Conservation (phyloP, 495 filamentous ascomycete genomes). For the Aspergillus mulundensis region DNA sequence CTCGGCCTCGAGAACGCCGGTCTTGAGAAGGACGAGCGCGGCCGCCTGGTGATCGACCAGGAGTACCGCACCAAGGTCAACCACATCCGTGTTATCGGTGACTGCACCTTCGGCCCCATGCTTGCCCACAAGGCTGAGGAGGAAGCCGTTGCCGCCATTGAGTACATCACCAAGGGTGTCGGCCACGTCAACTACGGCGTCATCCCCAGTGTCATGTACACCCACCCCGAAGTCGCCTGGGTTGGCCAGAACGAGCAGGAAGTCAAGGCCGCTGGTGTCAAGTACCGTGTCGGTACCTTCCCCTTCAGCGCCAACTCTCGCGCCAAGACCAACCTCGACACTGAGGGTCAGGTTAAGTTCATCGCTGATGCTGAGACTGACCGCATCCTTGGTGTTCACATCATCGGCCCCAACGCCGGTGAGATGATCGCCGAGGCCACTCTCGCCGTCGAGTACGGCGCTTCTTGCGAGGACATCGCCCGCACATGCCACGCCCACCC, state of each 20-base stretch:
- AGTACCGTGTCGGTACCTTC: constrained; percentile 89
- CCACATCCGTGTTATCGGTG: constrained; percentile 95
- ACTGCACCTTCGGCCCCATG: constrained; percentile 98
- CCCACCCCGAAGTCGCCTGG: constrained; percentile 97
- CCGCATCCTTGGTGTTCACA: constrained; percentile 90
- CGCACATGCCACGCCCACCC: constrained; percentile 97
- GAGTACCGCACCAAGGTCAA: constrained; percentile 97
- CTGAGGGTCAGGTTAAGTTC: constrained; percentile 96
- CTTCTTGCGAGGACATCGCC: constrained; percentile 89
- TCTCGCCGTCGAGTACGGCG: constrained; percentile 93
- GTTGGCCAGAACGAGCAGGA: constrained; percentile 98
- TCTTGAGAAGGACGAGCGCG: constrained; percentile 87
- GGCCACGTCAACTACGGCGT: constrained; percentile 98
- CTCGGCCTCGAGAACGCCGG: constrained; percentile 92
- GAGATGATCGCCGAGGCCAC: constrained; percentile 99
- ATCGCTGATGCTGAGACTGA: constrained; percentile 95
- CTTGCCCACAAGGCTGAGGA: constrained; percentile 99
- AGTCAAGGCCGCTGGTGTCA: constrained; percentile 80
- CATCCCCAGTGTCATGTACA: constrained; percentile 99
- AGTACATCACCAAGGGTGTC: constrained; percentile 95
- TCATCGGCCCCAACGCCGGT: constrained; percentile 90
- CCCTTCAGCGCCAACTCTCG: constrained; percentile 96
- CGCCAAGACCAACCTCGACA: constrained; percentile 98
- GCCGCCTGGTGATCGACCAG: constrained; percentile 92
- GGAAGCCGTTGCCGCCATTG: constrained; percentile 88